Evolutionary conservation across 805 yeast species (phyloP).

Genomic region (Saccharomycopsis javanensis): DNA sequence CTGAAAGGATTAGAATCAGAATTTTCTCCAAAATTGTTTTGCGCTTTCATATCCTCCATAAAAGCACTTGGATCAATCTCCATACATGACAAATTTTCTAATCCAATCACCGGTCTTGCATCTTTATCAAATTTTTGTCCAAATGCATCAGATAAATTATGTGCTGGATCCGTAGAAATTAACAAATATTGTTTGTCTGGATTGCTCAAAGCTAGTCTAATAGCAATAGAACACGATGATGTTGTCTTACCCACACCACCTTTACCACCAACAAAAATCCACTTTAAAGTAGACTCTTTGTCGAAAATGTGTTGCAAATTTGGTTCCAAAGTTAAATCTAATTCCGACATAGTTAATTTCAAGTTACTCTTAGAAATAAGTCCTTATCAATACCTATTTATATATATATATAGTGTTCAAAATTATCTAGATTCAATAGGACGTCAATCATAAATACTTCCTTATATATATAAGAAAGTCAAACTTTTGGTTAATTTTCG

Average conservation of each 20-base stretch:
- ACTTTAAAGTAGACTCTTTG: slow-evolving; percentile 62
- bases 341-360: slow-evolving; percentile 10
- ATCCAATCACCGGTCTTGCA: slow-evolving; percentile 87
- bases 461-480: too few species aligned
- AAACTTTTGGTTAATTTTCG: slow-evolving; percentile 45
- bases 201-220: slow-evolving; percentile 79
- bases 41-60: slow-evolving; percentile 72
- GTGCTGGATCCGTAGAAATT: slow-evolving; percentile 98
- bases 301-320: slow-evolving; percentile 54
- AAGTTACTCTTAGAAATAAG: too few species aligned
- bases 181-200: slow-evolving; percentile 73
- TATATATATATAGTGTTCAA: too few species aligned
- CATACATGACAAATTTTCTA: slow-evolving; percentile 88
- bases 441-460: not conserved
- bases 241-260: slow-evolving; percentile 99
- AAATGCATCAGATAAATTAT: slow-evolving; percentile 93
- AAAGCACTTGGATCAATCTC: slow-evolving; percentile 96
- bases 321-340: slow-evolving; percentile 51
- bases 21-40: slow-evolving; percentile 38
- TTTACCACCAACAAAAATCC: slow-evolving; percentile 99
- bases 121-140: slow-evolving; percentile 98
- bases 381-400: too few species aligned
- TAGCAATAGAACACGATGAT: slow-evolving; percentile 89
- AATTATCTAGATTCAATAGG: too few species aligned
- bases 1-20: slow-evolving; percentile 31